Evolutionary conservation across 2,329 filamentous ascomycete species (phyloP), one percentile per base, ranked within the genome.

Genomic region (Volutella citrinella): DNA sequence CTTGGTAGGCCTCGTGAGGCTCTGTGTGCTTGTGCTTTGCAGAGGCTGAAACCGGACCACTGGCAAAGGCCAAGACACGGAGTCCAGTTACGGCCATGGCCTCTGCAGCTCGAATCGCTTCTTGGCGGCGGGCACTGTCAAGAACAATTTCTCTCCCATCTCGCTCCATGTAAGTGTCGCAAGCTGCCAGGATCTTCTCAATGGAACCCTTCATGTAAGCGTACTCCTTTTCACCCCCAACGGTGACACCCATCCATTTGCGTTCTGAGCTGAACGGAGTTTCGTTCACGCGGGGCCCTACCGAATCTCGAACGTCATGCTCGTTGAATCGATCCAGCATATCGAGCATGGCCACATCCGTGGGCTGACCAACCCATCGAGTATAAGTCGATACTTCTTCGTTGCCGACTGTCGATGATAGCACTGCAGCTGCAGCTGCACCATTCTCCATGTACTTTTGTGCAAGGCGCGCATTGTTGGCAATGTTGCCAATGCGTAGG

Each of bases 241-340:
- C 86, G 3, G 89, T 84, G 18, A 96, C 90, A 20, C 94, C 94
- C 94, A 98, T 98, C 91, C 91, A 98, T 63, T 98, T 98, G 37
- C 91, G 79, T 57, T 95, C 89, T 2, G 93, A 98, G 58, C 91
- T 97, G 63, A 98, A 98, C 0, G 93, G 90, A 0, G 87, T 90
- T 60, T 98, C 93, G 26, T 81, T 80, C 19, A 84, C 78, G 30
- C 91, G 84, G 19, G 77, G 74, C n/a, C 89, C 89, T 34, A 95
- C 79, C 9, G 86, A 83, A 28, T 93, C 84, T 42, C 94, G 82
- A 27, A 94, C 80, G 63, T 98, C 93, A 46, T 95, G 87, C 60
- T 96, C 91, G 40, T 85, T 85, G 56, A 95, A 93, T 16, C 80
- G 78, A 64, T 98, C 94, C 20, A 98, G 70, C 32, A 98, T 71